A percentile compares a stretch with the other conserved stretches of the same genome.
Evolutionary conservation across 768 basidiomycete species (phyloP).

Genomic region (Chlorophyllum brunneum): DNA sequence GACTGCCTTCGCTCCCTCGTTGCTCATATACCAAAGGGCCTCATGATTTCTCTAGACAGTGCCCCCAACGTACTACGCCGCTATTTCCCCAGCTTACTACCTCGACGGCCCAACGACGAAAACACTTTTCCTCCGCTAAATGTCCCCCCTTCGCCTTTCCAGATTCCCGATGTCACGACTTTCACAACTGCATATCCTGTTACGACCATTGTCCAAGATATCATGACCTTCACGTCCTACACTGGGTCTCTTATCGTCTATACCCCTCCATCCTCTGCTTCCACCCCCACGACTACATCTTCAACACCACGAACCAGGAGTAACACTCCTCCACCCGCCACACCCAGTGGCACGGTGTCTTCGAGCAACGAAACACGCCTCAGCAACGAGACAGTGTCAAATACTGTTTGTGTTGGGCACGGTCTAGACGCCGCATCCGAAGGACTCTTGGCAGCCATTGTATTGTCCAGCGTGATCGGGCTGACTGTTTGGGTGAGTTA

Average conservation of each 20-base stretch:
- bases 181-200: constrained; percentile 34
- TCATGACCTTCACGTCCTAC: constrained; percentile 40
- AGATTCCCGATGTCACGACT: constrained; percentile 2
- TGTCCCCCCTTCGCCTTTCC: neutral
- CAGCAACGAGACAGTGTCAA: constrained; percentile 18
- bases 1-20: neutral
- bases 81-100: neutral
- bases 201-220: constrained; percentile 34
- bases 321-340: no score
- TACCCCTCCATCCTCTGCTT: constrained; percentile 17
- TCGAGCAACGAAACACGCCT: constrained; percentile 21
- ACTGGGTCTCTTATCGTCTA: constrained; percentile 29
- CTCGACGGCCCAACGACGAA: constrained; percentile 5
- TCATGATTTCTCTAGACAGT: neutral
- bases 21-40: neutral
- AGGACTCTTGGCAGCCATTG: constrained; percentile 55
- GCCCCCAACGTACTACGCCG: constrained; percentile 1
- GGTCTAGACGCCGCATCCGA: constrained; percentile 61
- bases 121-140: neutral
- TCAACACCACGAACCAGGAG: no score
- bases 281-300: constrained; percentile 15
- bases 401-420: constrained; percentile 55
- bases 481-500: constrained; percentile 64
- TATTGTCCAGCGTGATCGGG: constrained; percentile 57
- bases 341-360: constrained; percentile 20